Evolutionary conservation across 2,329 filamentous ascomycete species (phyloP).

Genomic region (Dactylellina parvicollis): DNA sequence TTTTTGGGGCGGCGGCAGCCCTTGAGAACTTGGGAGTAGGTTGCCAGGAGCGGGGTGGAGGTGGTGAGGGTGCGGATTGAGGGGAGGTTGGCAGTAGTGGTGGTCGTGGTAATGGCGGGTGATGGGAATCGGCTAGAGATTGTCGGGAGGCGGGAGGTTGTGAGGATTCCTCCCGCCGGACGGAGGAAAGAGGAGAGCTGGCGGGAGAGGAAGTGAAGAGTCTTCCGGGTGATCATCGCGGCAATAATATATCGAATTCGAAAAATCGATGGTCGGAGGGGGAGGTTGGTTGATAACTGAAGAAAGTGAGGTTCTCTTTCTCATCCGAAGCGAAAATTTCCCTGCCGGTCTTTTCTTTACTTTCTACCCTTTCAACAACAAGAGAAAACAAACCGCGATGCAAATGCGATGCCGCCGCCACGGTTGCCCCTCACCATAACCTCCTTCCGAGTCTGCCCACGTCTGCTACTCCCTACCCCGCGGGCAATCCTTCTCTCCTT

Average conservation of each 20-base stretch:
- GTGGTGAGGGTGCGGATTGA: conserved; percentile 66
- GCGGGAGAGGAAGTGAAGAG: conserved; percentile 48
- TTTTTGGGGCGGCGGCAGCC: conserved; percentile 82
- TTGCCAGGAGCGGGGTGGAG: conserved; percentile 69
- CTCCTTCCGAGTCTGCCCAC: conserved; percentile 6
- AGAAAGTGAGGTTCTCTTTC: conserved; percentile 9
- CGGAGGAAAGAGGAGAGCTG: conserved; percentile 54
- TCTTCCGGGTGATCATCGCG: conserved; percentile 51
- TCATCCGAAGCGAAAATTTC: conserved; percentile 27
- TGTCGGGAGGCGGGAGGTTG: neutral
- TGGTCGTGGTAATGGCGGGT: conserved; percentile 60
- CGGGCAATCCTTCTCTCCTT: conserved; percentile 5
- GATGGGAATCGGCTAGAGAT: conserved; percentile 58
- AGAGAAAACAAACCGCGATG: conserved; percentile 10
- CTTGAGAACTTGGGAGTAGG: conserved; percentile 77
- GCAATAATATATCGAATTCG: neutral
- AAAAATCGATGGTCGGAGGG: neutral
- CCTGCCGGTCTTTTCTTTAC: neutral
- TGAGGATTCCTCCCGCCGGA: conserved; percentile 58
- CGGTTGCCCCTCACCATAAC: conserved; percentile 41
- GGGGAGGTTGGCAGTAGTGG: conserved; percentile 54
- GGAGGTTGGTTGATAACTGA: neutral
- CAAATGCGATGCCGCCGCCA: conserved; percentile 48
- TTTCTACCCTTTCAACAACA: neutral
- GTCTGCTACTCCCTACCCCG: neutral